A percentile compares a stretch with the other conserved stretches of the same genome.
Evolutionary conservation across 1,139 yeast genomes (phyloP).

Genomic region (Protomyces gravidus): DNA sequence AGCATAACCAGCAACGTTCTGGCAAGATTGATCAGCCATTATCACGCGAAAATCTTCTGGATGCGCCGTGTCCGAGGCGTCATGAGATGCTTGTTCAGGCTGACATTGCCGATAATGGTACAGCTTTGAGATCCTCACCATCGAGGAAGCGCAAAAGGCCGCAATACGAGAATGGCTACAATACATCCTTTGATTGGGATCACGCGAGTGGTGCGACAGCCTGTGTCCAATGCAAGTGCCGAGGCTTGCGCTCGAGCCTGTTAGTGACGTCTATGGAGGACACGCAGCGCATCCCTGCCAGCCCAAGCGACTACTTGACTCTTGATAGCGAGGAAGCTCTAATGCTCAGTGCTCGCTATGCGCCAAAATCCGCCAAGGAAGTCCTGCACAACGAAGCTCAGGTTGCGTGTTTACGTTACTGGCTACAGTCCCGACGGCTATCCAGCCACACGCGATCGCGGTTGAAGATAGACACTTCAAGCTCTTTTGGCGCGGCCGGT

Average conservation of each 20-base stretch:
- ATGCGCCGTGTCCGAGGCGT: slow-evolving; percentile 4
- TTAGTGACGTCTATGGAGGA: not conserved
- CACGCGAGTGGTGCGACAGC: too few relatives aligned
- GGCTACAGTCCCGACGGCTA: slow-evolving; percentile 21
- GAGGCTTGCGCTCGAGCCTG: too few relatives aligned
- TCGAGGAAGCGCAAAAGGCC: not conserved
- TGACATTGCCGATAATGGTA: not conserved
- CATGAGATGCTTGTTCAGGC: slow-evolving; percentile 4
- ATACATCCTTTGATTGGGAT: not conserved
- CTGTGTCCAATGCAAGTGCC: not conserved
- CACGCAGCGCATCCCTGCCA: not conserved
- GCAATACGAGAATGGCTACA: not conserved
- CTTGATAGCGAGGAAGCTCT: too few relatives aligned
- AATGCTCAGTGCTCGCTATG: slow-evolving; percentile 1
- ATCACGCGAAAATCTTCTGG: not conserved
- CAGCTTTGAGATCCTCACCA: not conserved
- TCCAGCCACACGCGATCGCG: not conserved
- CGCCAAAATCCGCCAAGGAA: slow-evolving; percentile 11
- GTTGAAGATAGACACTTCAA: not conserved
- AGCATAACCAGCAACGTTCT: too few relatives aligned
- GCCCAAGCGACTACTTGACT: too few relatives aligned
- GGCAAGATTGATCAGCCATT: not conserved
- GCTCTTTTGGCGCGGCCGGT: not conserved
- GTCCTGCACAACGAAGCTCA: slow-evolving; percentile 18
- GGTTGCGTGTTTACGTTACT: slow-evolving; percentile 7